Evolutionary conservation across 257 asterid genomes (phyloP), one percentile per base, ranked within the genome.

Genomic region (Solanum corneliomulleri): DNA sequence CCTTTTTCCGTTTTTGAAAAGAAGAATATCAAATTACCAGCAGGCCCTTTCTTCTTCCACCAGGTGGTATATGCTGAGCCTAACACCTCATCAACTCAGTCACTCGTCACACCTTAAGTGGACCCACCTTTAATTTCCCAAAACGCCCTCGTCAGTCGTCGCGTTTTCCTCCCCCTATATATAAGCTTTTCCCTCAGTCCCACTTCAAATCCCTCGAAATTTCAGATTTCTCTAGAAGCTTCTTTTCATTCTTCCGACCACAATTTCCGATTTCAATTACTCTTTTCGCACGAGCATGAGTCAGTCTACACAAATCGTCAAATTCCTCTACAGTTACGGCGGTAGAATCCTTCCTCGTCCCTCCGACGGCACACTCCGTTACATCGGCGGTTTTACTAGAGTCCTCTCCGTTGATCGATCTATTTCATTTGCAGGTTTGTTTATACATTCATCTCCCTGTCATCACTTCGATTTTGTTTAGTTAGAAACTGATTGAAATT

Each of bases 291-390:
- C 37, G 6, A 90, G 1, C 82, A 93, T 94, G 95, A 88, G 87
- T 66, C 90, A 60, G 47, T 27, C 82, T 4, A 69, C 49, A 64
- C 86, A 87, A 11, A 31, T 91, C 9, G 56, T 96, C 93, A 95
- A 96, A 86, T 93, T 95, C 87, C 94, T 96, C 68, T 96, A 94
- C 93, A 96, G 98, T 80, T 96, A 95, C 90, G 92, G 94, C 78
- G 99, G 99, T 39, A 93, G 83, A 62, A 95, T 96, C 86, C 27
- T 92, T 10, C 95, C 96, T 72, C 98, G 98, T 29, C 91, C 80
- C 47, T 33, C 91, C 49, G 99, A 94, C 90, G 98, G 96, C 87
- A 72, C 78, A 37, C 99, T 96, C 90, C 97, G 98, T 1, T 94
- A 96, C 92, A 80, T 87, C 87, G 98, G 98, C 82, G 99, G 99